Conservation (phyloP, 305 asterid species). For the Fraxinus velutina region DNA sequence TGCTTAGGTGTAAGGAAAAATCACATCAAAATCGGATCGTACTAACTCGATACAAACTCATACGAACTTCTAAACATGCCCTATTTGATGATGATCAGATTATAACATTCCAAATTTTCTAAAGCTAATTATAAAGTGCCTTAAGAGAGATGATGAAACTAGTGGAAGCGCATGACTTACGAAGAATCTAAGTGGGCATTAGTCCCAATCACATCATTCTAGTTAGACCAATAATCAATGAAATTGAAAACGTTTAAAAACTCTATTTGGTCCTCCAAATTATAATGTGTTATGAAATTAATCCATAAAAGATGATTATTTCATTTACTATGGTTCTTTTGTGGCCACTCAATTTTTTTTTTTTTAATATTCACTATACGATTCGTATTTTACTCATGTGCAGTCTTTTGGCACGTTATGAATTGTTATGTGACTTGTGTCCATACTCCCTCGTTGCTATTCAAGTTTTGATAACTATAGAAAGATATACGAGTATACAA, state of each 20-base stretch:
- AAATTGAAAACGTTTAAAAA: neutral
- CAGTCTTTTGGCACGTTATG: neutral
- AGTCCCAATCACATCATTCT: neutral
- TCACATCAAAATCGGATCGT: neutral
- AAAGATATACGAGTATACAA: no score
- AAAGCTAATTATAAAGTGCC: neutral
- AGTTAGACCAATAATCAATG: neutral
- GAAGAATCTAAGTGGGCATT: neutral
- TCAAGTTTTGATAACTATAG: neutral
- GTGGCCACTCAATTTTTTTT: neutral
- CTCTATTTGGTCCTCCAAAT: neutral
- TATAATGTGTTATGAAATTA: neutral
- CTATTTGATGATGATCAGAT: neutral
- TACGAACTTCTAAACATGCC: neutral
- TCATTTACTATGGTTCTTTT: neutral
- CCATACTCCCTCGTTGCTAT: neutral
- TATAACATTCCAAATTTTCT: neutral
- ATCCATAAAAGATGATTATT: neutral
- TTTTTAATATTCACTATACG: neutral
- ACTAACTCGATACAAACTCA: neutral
- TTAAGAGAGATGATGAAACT: neutral
- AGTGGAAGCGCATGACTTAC: neutral
- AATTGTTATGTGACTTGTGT: neutral
- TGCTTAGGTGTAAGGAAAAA: neutral
- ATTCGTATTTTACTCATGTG: neutral